Conservation (phyloP, 2,329 filamentous ascomycete genomes). For the Canariomyces notabilis region DNA sequence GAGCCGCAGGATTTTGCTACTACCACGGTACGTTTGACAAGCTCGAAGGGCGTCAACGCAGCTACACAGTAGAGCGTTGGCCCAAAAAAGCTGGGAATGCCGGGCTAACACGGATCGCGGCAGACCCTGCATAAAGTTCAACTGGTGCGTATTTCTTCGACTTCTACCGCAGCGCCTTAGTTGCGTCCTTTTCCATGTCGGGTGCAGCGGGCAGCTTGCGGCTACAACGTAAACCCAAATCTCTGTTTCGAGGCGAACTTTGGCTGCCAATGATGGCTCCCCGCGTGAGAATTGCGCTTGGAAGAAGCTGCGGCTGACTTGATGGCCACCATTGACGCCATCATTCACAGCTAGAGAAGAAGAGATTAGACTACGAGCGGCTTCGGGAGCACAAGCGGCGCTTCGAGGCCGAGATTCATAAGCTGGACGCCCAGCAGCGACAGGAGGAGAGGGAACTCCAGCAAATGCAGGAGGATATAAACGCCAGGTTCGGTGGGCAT, state of each 20-base stretch:
- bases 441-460: conserved; percentile 79
- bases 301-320: conserved; percentile 10
- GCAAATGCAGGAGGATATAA: conserved; percentile 75
- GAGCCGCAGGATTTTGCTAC: conserved; percentile 48
- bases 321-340: conserved; percentile 4
- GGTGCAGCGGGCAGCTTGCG: background rate
- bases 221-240: background rate
- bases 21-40: conserved; percentile 28
- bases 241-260: background rate
- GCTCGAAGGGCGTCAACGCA: conserved; percentile 1
- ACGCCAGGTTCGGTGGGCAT: conserved; percentile 57
- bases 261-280: background rate
- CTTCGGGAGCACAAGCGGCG: conserved; percentile 82
- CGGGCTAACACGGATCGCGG: conserved; percentile 22
- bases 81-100: background rate
- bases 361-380: conserved; percentile 86
- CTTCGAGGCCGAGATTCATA: conserved; percentile 89
- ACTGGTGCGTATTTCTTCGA: conserved; percentile 54
- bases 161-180: background rate
- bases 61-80: background rate
- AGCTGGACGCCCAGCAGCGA: conserved; percentile 78
- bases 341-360: conserved; percentile 73
- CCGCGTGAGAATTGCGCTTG: background rate
- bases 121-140: conserved; percentile 68
- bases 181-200: background rate